Percentiles rank a stretch among this genome's conserved stretches.
phyloP scores from a whole-genome alignment of 257 asterid genomes.

The Scutellaria galericulata region DNA sequence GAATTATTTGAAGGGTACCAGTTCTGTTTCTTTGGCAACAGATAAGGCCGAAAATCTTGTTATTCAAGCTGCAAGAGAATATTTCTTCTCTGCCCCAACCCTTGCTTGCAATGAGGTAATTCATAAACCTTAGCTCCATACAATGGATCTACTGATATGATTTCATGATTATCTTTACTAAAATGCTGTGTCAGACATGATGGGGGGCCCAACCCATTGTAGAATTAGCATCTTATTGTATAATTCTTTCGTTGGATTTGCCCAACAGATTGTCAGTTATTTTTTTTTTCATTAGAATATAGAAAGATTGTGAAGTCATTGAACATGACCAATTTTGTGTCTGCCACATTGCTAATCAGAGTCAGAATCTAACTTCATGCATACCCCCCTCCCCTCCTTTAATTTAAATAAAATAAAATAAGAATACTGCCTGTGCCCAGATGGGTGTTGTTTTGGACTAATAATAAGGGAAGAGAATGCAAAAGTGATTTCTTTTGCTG shows the following conservation, averaged over 20 bases:
- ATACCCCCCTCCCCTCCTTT: too few species aligned
- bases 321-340: slow-evolving; percentile 17
- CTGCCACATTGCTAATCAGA: background rate
- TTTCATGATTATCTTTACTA: background rate
- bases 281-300: slow-evolving; percentile 25
- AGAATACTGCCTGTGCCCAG: too few species aligned
- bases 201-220: background rate
- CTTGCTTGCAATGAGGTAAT: slow-evolving; percentile 90
- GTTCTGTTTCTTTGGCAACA: slow-evolving; percentile 76
- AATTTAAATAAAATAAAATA: too few species aligned
- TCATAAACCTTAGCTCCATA: slow-evolving; percentile 30
- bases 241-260: slow-evolving; percentile 14
- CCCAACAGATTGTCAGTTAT: too few species aligned
- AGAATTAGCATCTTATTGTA: slow-evolving; percentile 16
- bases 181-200: slow-evolving; percentile 5
- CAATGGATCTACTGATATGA: slow-evolving; percentile 20
- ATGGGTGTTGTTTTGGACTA: too few species aligned
- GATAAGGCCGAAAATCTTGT: slow-evolving; percentile 97
- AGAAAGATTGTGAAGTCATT: slow-evolving; percentile 10
- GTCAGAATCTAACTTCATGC: slow-evolving; percentile 21
- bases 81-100: slow-evolving; percentile 97
- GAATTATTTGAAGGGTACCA: slow-evolving; percentile 88
- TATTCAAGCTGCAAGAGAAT: slow-evolving; percentile 97
- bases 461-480: too few species aligned
- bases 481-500: slow-evolving; percentile 71